These are phyloP conservation scores for Trametes meyenii DNA, from an alignment of 768 basidiomycete species.

Conservation along the genomic window DNA sequence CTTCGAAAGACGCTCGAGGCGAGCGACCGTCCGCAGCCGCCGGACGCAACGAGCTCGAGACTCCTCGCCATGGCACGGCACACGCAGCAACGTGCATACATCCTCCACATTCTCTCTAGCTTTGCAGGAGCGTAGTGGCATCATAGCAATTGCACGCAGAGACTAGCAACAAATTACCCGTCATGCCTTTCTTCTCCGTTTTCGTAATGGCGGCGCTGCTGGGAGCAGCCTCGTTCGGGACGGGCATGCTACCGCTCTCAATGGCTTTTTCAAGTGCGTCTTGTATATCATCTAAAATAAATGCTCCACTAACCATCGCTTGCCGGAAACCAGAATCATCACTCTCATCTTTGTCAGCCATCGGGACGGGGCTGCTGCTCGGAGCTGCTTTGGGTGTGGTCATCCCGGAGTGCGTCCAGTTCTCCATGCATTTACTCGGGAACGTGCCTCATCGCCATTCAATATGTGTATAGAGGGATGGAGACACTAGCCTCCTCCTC, in stretches of 20 bases:
- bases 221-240: slow-evolving; percentile 63
- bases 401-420: slow-evolving; percentile 80
- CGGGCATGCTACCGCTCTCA: slow-evolving; percentile 76
- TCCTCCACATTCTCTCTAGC: neutral
- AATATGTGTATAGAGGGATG: slow-evolving; percentile 10
- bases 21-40: neutral
- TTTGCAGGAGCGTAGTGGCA: neutral
- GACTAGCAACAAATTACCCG: neutral
- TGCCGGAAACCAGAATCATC: slow-evolving; percentile 37
- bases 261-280: slow-evolving; percentile 70
- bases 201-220: slow-evolving; percentile 62
- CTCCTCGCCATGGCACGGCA: neutral
- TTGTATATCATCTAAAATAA: neutral
- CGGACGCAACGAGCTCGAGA: neutral
- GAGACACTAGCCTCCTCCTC: slow-evolving; percentile 6
- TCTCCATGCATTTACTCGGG: neutral
- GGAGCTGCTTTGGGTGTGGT: slow-evolving; percentile 91
- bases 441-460: neutral
- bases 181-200: slow-evolving; percentile 44
- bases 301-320: neutral
- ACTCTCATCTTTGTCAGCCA: slow-evolving; percentile 50
- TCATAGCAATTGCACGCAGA: neutral
- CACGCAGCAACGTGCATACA: neutral
- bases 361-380: slow-evolving; percentile 84
- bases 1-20: neutral